Conservation (phyloP, 345 rosid genomes). For the Excoecaria agallocha region DNA sequence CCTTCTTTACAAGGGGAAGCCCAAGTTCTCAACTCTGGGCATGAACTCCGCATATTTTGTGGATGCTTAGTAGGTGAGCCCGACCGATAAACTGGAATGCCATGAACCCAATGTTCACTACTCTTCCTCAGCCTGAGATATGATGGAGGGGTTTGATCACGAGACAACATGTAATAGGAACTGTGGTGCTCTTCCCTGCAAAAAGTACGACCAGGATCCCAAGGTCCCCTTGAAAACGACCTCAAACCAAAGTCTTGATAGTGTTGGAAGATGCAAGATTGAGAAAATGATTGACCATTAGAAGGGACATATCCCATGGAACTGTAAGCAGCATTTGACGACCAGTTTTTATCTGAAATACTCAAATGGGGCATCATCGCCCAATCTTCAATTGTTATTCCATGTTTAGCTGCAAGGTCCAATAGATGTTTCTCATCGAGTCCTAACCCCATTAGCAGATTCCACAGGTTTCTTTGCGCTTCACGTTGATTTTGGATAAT, state of each 20-base stretch:
- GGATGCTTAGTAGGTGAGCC: conserved; percentile 38
- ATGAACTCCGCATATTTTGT: conserved; percentile 42
- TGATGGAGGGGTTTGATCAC: conserved; percentile 44
- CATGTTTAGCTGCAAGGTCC: conserved; percentile 76
- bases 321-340: conserved; percentile 33
- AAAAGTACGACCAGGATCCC: conserved; percentile 47
- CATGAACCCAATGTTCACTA: conserved; percentile 47
- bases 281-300: conserved; percentile 44
- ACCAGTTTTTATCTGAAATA: conserved; percentile 44
- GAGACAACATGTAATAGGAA: conserved; percentile 57
- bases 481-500: conserved; percentile 84
- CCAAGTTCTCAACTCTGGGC: conserved; percentile 43
- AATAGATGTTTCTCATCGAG: conserved; percentile 67
- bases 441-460: conserved; percentile 72
- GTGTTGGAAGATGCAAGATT: conserved; percentile 55
- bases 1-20: conserved; percentile 37
- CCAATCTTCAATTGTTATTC: conserved; percentile 79
- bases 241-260: conserved; percentile 40
- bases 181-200: conserved; percentile 69
- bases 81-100: conserved; percentile 34
- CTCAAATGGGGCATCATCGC: conserved; percentile 42
- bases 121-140: conserved; percentile 38
- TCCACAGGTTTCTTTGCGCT: conserved; percentile 81
- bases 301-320: conserved; percentile 36
- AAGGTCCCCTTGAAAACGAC: conserved; percentile 39